Evolutionary conservation across 345 rosid species (phyloP).

Genomic region (Lepidium didymum): DNA sequence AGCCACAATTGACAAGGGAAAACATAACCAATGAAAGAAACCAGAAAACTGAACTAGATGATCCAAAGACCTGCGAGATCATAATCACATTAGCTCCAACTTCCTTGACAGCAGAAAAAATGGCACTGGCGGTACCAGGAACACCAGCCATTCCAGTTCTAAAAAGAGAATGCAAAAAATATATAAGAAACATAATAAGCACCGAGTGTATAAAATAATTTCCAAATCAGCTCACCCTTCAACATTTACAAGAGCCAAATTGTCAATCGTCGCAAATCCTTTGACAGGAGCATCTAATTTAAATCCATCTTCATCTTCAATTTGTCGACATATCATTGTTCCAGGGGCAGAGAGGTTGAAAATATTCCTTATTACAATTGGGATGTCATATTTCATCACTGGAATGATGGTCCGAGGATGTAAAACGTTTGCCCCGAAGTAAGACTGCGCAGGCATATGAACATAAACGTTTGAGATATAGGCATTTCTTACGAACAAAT

Average conservation of each 20-base stretch:
- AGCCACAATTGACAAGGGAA: background rate
- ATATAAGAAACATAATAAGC: slow-evolving; percentile 1
- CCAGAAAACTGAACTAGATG: background rate
- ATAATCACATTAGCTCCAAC: slow-evolving; percentile 97
- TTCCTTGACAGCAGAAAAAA: slow-evolving; percentile 91
- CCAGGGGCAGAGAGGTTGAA: slow-evolving; percentile 91
- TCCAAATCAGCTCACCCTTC: slow-evolving; percentile 61
- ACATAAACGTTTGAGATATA: slow-evolving; percentile 2
- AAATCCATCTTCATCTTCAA: slow-evolving; percentile 47
- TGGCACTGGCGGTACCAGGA: slow-evolving; percentile 93
- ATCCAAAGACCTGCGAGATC: slow-evolving; percentile 79
- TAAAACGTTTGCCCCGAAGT: slow-evolving; percentile 95
- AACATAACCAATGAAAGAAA: slow-evolving; percentile 6
- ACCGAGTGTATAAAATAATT: background rate
- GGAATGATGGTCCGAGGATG: slow-evolving; percentile 99
- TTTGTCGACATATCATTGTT: slow-evolving; percentile 65
- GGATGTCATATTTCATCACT: slow-evolving; percentile 86
- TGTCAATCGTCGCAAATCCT: slow-evolving; percentile 96
- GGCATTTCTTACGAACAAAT: background rate
- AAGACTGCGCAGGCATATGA: slow-evolving; percentile 59
- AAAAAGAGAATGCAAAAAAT: slow-evolving; percentile 16
- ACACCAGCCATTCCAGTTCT: slow-evolving; percentile 99
- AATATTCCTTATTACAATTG: slow-evolving; percentile 87
- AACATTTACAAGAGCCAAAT: slow-evolving; percentile 91
- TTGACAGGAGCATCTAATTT: slow-evolving; percentile 56